phyloP scores from a whole-genome alignment of 2,329 filamentous ascomycete genomes.

The Teratosphaeria nubilosa region DNA sequence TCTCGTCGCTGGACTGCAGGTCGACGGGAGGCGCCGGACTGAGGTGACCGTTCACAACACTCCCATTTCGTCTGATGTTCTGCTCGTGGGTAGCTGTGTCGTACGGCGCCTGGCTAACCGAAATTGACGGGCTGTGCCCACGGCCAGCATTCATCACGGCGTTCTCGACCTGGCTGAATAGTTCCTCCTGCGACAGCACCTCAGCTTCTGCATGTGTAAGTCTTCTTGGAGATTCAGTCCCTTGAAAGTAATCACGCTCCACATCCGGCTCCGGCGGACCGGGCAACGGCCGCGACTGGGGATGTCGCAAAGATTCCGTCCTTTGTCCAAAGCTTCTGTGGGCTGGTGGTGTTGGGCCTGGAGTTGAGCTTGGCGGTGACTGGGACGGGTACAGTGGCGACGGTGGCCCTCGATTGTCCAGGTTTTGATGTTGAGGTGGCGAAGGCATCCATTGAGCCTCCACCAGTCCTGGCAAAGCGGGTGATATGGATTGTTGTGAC shows the following conservation, averaged over 20 bases:
- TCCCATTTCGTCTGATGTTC: constrained; percentile 14
- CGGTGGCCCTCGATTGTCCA: constrained; percentile 14
- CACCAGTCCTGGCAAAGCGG: constrained; percentile 9
- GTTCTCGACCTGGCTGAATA: constrained; percentile 48
- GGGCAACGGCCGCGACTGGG: constrained; percentile 48
- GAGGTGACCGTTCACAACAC: constrained; percentile 33
- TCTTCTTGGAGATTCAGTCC: constrained; percentile 16
- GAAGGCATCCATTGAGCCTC: constrained; percentile 18
- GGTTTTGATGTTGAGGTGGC: constrained; percentile 17
- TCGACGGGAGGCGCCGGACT: constrained; percentile 36
- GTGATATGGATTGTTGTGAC: constrained; percentile 8
- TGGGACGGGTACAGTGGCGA: constrained; percentile 19
- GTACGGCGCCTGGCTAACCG: constrained; percentile 26
- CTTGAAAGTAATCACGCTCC: constrained; percentile 30
- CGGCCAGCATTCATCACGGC: constrained; percentile 34
- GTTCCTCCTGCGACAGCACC: constrained; percentile 41
- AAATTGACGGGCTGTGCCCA: constrained; percentile 25
- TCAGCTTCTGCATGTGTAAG: constrained; percentile 15
- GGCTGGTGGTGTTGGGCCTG: constrained; percentile 41
- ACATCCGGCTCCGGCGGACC: constrained; percentile 37
- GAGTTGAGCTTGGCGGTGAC: constrained; percentile 37
- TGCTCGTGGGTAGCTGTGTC: constrained; percentile 12
- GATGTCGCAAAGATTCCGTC: constrained; percentile 45
- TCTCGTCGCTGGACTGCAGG: constrained; percentile 55
- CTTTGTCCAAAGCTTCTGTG: constrained; percentile 26